phyloP scores from a whole-genome alignment of 371 early-diverging fungal species.

The Syncephalastrum racemosum region DNA sequence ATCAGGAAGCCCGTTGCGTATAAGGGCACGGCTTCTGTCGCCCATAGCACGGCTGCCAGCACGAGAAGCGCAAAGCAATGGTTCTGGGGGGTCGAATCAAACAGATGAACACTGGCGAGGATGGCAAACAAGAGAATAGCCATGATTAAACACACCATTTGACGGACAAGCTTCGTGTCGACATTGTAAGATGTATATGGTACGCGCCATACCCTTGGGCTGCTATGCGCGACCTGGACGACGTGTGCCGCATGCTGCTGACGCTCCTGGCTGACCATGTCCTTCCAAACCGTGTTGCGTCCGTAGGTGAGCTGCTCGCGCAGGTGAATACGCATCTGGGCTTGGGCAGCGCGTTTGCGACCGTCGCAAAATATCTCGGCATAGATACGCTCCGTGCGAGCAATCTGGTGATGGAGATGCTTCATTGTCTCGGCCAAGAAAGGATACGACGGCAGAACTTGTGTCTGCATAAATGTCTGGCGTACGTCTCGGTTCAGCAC shows the following conservation, averaged over 20 bases:
- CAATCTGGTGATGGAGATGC: slow-evolving; percentile 37
- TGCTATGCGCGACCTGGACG: slow-evolving; percentile 17
- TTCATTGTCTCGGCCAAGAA: slow-evolving; percentile 45
- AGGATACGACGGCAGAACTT: slow-evolving; percentile 43
- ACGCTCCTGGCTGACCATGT: slow-evolving; percentile 74
- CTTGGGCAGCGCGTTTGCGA: slow-evolving; percentile 46
- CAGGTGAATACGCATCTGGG: slow-evolving; percentile 61
- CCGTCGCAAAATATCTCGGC: slow-evolving; percentile 55
- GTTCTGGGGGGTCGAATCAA: slow-evolving; percentile 54
- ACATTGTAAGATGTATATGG: slow-evolving; percentile 10
- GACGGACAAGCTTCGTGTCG: slow-evolving; percentile 10
- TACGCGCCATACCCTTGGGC: slow-evolving; percentile 24
- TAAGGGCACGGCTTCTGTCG: slow-evolving; percentile 73
- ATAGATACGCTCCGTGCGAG: slow-evolving; percentile 50
- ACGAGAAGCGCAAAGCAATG: slow-evolving; percentile 62
- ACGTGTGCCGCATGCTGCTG: slow-evolving; percentile 42
- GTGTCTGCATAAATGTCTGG: slow-evolving; percentile 42
- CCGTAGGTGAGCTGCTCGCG: slow-evolving; percentile 73
- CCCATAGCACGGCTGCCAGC: slow-evolving; percentile 64
- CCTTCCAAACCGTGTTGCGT: slow-evolving; percentile 80
- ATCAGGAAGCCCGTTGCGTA: slow-evolving; percentile 76
- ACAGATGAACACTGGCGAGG: slow-evolving; percentile 51
- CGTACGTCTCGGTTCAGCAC: slow-evolving; percentile 59
- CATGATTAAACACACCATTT: slow-evolving; percentile 13
- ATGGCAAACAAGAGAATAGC: slow-evolving; percentile 56